phyloP scores from a whole-genome alignment of 768 basidiomycete species.

The Russula sp. region DNA sequence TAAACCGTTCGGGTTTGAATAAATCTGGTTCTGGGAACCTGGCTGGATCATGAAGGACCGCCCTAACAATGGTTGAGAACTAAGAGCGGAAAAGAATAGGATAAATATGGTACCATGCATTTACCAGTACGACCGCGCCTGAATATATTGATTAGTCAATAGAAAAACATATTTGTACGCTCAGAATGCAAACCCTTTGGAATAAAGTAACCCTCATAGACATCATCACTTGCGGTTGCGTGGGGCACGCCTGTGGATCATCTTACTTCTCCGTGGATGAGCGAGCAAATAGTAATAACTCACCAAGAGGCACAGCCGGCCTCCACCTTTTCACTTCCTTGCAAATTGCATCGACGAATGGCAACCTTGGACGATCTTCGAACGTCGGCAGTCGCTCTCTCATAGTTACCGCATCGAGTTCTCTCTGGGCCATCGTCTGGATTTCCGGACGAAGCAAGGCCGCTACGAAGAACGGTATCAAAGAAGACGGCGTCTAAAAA shows the following conservation, averaged over 20 bases:
- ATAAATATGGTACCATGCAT: neutral
- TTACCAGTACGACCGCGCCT: neutral
- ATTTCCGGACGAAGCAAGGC: neutral
- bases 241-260: conserved; percentile 26
- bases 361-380: conserved; percentile 7
- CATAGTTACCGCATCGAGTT: neutral
- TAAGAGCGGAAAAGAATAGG: neutral
- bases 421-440: neutral
- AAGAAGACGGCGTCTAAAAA: neutral
- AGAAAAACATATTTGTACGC: neutral
- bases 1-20: neutral
- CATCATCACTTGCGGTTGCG: conserved; percentile 19
- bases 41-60: neutral
- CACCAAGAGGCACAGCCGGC: conserved; percentile 22
- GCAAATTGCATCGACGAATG: conserved; percentile 7
- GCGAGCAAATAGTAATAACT: neutral
- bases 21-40: neutral
- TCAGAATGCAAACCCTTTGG: neutral
- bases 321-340: conserved; percentile 23
- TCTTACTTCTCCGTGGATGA: too few relatives aligned
- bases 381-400: conserved; percentile 6
- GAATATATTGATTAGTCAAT: neutral
- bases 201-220: conserved; percentile 27
- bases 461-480: neutral
- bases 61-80: neutral